Evolutionary conservation across 805 yeast species (phyloP).

Genomic region (Cyberlindnera meyerae): DNA sequence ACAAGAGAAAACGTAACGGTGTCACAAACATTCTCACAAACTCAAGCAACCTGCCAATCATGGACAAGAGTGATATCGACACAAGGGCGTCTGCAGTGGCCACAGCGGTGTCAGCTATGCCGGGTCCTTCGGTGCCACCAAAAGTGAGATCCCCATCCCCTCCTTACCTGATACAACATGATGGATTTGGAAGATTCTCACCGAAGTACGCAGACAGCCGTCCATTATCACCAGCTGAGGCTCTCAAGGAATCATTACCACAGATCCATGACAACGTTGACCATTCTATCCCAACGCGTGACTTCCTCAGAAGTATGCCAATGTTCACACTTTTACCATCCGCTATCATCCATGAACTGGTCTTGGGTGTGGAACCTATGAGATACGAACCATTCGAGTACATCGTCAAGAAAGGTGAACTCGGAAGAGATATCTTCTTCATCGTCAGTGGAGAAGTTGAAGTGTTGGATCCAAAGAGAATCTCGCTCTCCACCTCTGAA

Average conservation of each 20-base stretch:
- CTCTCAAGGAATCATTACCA: constrained; percentile 10
- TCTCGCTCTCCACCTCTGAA: constrained; percentile 19
- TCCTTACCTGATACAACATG: constrained; percentile 2
- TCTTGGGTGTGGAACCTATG: constrained; percentile 56
- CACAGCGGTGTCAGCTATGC: constrained; percentile 29
- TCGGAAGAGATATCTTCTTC: constrained; percentile 61
- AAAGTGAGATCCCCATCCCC: constrained; percentile 11
- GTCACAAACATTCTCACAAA: constrained; percentile 28
- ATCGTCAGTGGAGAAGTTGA: constrained; percentile 68
- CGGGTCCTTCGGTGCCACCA: constrained; percentile 40
- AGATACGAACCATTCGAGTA: constrained; percentile 52
- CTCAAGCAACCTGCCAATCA: background rate
- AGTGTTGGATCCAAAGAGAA: constrained; percentile 41
- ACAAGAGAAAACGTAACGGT: constrained; percentile 48
- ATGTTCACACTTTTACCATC: constrained; percentile 54
- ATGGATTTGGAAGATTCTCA: constrained; percentile 2
- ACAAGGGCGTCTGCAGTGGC: constrained; percentile 27
- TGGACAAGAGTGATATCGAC: constrained; percentile 4
- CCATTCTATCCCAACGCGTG: constrained; percentile 51
- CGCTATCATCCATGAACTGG: constrained; percentile 57
- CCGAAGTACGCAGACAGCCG: background rate
- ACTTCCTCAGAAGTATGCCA: constrained; percentile 52
- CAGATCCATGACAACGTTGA: constrained; percentile 40
- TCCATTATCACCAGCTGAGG: too few relatives aligned
- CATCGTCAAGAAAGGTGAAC: constrained; percentile 54